Evolutionary conservation across 345 rosid genomes (phyloP).

Genomic region (Ceriops decandra): DNA sequence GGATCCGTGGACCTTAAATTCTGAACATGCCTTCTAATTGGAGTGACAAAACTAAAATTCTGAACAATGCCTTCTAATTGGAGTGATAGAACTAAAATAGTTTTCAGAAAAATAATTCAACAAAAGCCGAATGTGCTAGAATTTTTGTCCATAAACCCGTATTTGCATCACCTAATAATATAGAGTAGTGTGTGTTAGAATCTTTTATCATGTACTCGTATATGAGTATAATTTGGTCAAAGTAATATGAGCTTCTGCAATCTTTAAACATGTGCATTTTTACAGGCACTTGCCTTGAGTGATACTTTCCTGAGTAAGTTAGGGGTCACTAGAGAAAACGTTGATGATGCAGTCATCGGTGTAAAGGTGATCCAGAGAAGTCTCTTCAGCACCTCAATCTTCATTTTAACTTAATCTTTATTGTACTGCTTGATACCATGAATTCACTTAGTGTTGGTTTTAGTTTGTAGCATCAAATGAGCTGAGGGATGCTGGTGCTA

Average conservation of each 20-base stretch:
- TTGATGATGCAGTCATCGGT: constrained; percentile 46
- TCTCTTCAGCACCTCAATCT: not conserved
- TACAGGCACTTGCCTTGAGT: constrained; percentile 49
- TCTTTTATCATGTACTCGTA: not conserved
- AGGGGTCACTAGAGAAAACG: constrained; percentile 41
- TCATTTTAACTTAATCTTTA: not conserved
- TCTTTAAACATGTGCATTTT: not conserved
- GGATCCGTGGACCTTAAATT: not conserved
- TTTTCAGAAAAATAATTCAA: not conserved
- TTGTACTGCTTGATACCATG: not conserved
- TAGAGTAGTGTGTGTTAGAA: not conserved
- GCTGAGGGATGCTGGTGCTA: constrained; percentile 56
- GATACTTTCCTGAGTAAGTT: constrained; percentile 37
- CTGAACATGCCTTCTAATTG: not conserved
- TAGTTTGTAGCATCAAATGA: constrained; percentile 47
- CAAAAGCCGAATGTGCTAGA: not conserved
- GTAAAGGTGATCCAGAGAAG: constrained; percentile 40
- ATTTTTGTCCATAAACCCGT: not conserved
- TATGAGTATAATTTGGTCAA: not conserved
- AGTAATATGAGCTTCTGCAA: not conserved
- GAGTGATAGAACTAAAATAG: not conserved
- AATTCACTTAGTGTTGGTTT: constrained; percentile 12
- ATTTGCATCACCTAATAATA: not conserved
- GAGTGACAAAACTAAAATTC: not conserved
- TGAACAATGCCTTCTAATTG: not conserved